Evolutionary conservation across 1,139 yeast genomes (phyloP), one percentile per base, ranked within the genome.

Genomic region (Candida anutae): DNA sequence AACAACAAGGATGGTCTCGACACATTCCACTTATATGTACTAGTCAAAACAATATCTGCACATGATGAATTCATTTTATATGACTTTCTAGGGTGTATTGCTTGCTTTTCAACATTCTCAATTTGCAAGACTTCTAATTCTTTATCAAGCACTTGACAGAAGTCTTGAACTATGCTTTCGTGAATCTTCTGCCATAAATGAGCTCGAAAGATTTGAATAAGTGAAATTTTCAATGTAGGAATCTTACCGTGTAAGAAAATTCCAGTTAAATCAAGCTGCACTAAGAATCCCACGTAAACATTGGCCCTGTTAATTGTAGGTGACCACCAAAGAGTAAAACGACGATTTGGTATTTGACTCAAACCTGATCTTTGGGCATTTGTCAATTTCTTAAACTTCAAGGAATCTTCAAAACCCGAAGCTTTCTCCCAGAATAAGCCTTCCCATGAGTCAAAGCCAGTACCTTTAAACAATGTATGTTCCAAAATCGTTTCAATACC

Each of bases 171-270:
- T 27, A 93, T 69, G 53, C 94, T 80, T 54, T 93, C 99, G 50
- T 93, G 99, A 31, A 93, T 93, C 55, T 93, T 93, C 50, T 93
- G 99, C 99, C 99, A 93, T 47, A 93, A 71, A 62, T 93, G 99
- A 0, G 98, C 97, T 33, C 99, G 68, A 67, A 93, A 93, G 3
- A 93, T 87, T 53, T 93, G 99, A 50, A 93, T 88, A 38, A 90
- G 66, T 1, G 98, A 90, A 21, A 93, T 90, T 55, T 93, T 93
- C 44, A 93, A 63, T 0, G 99, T 90, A 4, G 99, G 99, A 38
- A 93, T 93, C 53, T 93, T 93, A 44, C 99, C 99, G 48, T 93
- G 99, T 30, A 93, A 63, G 53, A 90, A 90, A 19, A 93, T 90
- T 45, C 98, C 99, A 0, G 99, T 93, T 45, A 93, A 64, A 57